phyloP scores from a whole-genome alignment of 306 rosid species.

The Carpinus fangiana region DNA sequence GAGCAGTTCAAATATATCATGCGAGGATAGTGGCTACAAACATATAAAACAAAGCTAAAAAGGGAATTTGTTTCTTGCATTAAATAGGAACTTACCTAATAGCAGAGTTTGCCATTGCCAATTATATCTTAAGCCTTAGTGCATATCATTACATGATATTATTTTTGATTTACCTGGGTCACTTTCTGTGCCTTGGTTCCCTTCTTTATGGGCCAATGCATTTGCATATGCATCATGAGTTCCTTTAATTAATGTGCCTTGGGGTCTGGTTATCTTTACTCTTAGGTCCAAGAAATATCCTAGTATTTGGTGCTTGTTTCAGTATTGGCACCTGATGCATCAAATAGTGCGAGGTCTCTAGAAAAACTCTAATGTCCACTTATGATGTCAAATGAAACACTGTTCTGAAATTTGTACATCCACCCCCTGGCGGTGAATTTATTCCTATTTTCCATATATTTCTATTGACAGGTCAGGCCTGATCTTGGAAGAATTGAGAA shows the following conservation, averaged over 20 bases:
- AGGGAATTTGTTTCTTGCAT: neutral
- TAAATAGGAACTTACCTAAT: neutral
- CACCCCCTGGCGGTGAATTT: no score
- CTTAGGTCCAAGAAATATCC: neutral
- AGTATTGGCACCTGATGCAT: neutral
- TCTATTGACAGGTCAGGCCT: constrained; percentile 63
- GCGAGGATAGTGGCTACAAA: constrained; percentile 16
- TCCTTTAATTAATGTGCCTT: neutral
- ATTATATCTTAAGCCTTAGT: neutral
- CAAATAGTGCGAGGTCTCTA: neutral
- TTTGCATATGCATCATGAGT: neutral
- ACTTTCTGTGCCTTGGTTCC: neutral
- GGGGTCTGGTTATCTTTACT: neutral
- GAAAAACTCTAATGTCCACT: neutral
- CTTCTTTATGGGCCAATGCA: neutral
- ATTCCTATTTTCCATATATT: constrained; percentile 11
- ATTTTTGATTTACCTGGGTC: neutral
- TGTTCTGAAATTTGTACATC: neutral
- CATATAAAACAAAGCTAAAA: constrained; percentile 10
- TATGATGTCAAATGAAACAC: neutral
- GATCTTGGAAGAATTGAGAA: constrained; percentile 94
- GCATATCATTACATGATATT: neutral
- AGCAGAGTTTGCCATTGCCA: neutral
- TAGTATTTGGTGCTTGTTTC: neutral
- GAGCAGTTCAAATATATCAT: constrained; percentile 15